These are phyloP conservation scores for Floccularia luteovirens DNA, from an alignment of 768 basidiomycete species.

Conservation along the genomic window DNA sequence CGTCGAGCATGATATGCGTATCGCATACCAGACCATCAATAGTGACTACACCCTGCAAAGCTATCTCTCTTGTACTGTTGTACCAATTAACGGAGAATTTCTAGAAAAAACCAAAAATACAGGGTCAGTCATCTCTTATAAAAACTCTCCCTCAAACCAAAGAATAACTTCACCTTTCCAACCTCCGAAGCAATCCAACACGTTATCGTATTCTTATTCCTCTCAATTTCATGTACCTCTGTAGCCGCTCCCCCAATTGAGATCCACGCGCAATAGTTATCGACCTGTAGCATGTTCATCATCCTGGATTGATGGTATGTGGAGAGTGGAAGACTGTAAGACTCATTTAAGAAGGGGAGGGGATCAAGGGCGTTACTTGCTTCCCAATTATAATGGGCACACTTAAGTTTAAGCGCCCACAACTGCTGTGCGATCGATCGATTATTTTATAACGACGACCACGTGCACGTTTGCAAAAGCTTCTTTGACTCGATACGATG, in stretches of 20 bases:
- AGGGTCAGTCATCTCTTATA: not conserved
- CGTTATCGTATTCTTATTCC: constrained; percentile 8
- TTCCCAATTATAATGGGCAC: too few species aligned
- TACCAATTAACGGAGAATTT: constrained; percentile 20
- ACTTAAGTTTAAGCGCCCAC: too few species aligned
- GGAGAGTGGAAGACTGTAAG: too few species aligned
- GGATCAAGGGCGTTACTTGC: too few species aligned
- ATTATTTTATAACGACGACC: too few species aligned
- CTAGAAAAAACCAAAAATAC: constrained; percentile 5
- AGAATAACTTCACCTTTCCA: constrained; percentile 10
- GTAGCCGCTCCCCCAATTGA: constrained; percentile 7
- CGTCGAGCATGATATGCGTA: constrained; percentile 19
- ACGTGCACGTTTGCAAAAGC: too few species aligned
- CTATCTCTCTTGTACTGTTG: constrained; percentile 11
- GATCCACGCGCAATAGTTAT: constrained; percentile 10
- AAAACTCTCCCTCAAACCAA: not conserved
- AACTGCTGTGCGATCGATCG: too few species aligned
- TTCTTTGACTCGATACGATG: too few species aligned
- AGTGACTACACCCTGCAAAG: constrained; percentile 13
- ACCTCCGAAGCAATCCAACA: constrained; percentile 16
- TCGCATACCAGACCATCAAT: constrained; percentile 18
- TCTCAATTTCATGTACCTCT: constrained; percentile 6
- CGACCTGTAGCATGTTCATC: constrained; percentile 8
- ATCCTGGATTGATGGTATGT: not conserved
- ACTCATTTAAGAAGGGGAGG: too few species aligned